Percentiles rank a stretch among this genome's conserved stretches.
These are phyloP conservation scores for Parafenestella ontariensis DNA, from an alignment of 2,329 filamentous ascomycete genomes.

Conservation along the genomic window DNA sequence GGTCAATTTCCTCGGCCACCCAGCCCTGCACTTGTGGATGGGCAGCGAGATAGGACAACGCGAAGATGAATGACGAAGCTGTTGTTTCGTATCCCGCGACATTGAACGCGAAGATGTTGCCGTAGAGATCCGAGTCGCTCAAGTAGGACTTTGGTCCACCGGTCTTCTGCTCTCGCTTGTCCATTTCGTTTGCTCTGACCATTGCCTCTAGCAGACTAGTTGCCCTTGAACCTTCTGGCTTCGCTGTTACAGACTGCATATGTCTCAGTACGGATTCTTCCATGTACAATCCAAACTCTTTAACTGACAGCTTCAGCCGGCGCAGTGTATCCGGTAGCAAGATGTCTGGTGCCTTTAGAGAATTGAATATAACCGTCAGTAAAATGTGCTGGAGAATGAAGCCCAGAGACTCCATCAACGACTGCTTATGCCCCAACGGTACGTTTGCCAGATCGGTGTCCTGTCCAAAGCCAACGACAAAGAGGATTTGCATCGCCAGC, in stretches of 20 bases:
- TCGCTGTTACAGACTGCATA: conserved; percentile 15
- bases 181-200: conserved; percentile 22
- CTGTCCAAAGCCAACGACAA: conserved; percentile 21
- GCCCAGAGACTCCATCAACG: conserved; percentile 21
- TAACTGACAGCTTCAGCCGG: conserved; percentile 15
- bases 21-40: conserved; percentile 56
- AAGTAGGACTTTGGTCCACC: conserved; percentile 11
- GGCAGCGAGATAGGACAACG: conserved; percentile 55
- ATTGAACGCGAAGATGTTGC: conserved; percentile 59
- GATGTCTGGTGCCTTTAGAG: conserved; percentile 19
- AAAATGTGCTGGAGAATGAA: conserved; percentile 25
- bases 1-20: conserved; percentile 52
- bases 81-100: conserved; percentile 62
- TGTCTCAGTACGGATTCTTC: conserved; percentile 21
- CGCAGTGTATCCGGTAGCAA: conserved; percentile 16
- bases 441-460: conserved; percentile 8
- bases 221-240: conserved; percentile 1
- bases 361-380: conserved; percentile 19
- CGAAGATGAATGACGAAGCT: conserved; percentile 53
- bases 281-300: conserved; percentile 25
- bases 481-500: conserved; percentile 24
- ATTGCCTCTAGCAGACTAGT: conserved; percentile 34
- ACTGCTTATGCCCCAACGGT: conserved; percentile 17
- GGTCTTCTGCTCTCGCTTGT: conserved; percentile 14
- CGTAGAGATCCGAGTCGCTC: conserved; percentile 53